Conservation (phyloP, 495 filamentous ascomycete genomes). For the Aspergillus nidulans region DNA sequence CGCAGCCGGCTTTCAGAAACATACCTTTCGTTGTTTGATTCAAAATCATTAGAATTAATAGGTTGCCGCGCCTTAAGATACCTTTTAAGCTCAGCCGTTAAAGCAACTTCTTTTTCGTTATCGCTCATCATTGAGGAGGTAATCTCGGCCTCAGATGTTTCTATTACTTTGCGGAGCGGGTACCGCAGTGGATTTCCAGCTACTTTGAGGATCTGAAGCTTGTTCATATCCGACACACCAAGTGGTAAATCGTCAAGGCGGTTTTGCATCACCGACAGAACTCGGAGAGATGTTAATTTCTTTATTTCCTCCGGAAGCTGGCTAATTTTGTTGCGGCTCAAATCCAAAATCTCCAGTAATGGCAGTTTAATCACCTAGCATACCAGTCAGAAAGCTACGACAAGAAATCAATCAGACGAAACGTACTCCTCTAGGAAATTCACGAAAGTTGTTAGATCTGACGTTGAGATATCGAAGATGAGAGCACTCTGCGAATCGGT, state of each 20-base stretch:
- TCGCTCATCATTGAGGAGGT: conserved; percentile 44
- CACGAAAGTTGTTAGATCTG: conserved; percentile 76
- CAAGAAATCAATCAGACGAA: background rate
- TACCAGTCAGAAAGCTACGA: conserved; percentile 17
- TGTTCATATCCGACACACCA: conserved; percentile 81
- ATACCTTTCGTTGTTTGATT: conserved; percentile 66
- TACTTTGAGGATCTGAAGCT: conserved; percentile 80
- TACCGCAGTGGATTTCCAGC: conserved; percentile 73
- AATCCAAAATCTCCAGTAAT: conserved; percentile 80
- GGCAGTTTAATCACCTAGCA: conserved; percentile 70
- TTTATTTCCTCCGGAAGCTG: conserved; percentile 74
- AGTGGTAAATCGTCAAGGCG: conserved; percentile 76
- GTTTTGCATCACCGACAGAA: conserved; percentile 78
- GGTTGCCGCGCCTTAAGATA: conserved; percentile 62
- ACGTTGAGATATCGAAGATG: conserved; percentile 95
- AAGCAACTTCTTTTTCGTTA: conserved; percentile 59
- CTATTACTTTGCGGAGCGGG: conserved; percentile 43
- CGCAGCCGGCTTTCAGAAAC: background rate
- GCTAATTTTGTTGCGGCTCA: conserved; percentile 79
- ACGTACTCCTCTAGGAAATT: conserved; percentile 82
- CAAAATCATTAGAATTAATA: conserved; percentile 51
- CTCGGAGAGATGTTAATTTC: conserved; percentile 70
- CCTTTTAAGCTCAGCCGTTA: conserved; percentile 71
- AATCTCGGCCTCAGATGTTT: conserved; percentile 39
- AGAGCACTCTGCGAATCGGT: conserved; percentile 78